Base-by-base conservation (phyloP, 169 alveolate species). In the Cryptosporidium xiaoi region DNA sequence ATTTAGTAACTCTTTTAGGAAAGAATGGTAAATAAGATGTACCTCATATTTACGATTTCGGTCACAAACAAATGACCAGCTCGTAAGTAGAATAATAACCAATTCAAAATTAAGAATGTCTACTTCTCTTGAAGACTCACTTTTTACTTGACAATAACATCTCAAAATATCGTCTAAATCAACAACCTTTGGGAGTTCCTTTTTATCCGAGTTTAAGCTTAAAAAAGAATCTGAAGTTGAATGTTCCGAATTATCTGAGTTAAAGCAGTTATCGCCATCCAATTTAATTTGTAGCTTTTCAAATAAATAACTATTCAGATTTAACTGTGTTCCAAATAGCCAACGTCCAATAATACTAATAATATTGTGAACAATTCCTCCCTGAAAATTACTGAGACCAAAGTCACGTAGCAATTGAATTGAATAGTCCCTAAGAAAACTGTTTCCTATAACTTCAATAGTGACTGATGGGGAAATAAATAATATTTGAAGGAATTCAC, bases 41-140 rank as follows among this genome's bases (percentile, higher is more conserved):
- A 77, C 44, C 20, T 77, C 87, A 60, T 34, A 48, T 60, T 62
- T 12, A 15, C 87, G 56, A 60, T 77, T 56, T 56, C 87, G 40
- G 56, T 77, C 87, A 44, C 87, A 77, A 16, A 77, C 24, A 29
- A 77, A 31, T 16, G 87, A 77, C 87, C 87, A 77, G 5, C 87
- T 48, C 24, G 77, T 77, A 27, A 77, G 69, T 44, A 77, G 27
- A 10, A 53, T 20, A 36, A 62, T 27, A 0, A 77, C 24, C 2
- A 77, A 20, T 27, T 77, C 87, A 20, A 55, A 77, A 40, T 50
- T 77, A 10, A 77, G 55, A 16, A 62, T 24, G 7, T 60, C 48
- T 20, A 77, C n/a, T 2, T 34, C 15, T 40, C 4, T 44, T 5
- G 36, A 15, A 20, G 48, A 62, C 7, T 24, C 24, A 12, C 13